Conservation (phyloP, 1,139 yeast species). For the Taiozyma sp. region DNA sequence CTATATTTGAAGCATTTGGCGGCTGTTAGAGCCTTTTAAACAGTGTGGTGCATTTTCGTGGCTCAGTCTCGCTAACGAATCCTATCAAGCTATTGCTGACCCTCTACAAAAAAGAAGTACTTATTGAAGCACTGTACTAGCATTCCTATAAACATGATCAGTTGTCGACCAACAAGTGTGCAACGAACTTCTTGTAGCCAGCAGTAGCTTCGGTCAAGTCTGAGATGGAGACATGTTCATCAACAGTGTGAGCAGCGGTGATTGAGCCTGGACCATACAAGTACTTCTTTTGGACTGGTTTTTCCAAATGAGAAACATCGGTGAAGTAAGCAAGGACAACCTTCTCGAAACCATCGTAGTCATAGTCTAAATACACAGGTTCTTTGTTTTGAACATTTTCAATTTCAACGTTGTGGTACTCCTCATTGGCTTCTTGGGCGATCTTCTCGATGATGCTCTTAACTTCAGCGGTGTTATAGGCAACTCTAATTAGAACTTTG, state of each 20-base stretch:
- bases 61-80: too few relatives aligned
- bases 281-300: slow-evolving; percentile 35
- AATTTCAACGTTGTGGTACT: slow-evolving; percentile 15
- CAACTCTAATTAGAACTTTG: slow-evolving; percentile 46
- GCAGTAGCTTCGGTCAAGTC: slow-evolving; percentile 50
- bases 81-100: background rate
- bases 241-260: slow-evolving; percentile 59
- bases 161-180: slow-evolving; percentile 10
- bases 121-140: background rate
- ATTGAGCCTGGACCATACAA: slow-evolving; percentile 71
- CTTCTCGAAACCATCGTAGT: slow-evolving; percentile 61
- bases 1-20: slow-evolving; percentile 91
- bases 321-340: slow-evolving; percentile 57
- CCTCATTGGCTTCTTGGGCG: slow-evolving; percentile 30
- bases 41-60: too few relatives aligned
- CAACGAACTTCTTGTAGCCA: slow-evolving; percentile 51
- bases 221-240: slow-evolving; percentile 48
- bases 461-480: slow-evolving; percentile 40
- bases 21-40: slow-evolving; percentile 78
- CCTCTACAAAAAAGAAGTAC: background rate
- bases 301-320: slow-evolving; percentile 55
- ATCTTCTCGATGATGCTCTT: slow-evolving; percentile 32
- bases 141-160: background rate
- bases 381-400: slow-evolving; percentile 28
- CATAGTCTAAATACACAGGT: slow-evolving; percentile 39